Base-by-base conservation (phyloP, 345 rosid species). In the Gossypium arboreum region DNA sequence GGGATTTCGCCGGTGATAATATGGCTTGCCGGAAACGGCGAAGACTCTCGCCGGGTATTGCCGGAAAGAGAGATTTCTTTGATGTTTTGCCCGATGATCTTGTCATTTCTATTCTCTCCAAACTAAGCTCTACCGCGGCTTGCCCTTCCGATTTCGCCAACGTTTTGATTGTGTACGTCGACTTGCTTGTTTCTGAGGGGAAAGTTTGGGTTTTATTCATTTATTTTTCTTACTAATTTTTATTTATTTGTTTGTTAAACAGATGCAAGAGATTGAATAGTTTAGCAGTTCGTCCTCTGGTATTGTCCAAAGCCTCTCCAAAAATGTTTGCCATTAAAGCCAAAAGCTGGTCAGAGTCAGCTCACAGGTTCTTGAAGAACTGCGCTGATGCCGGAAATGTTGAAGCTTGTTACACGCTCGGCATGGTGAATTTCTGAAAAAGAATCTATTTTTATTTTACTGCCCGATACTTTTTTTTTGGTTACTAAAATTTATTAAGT, bases 321-420 rank as follows among this genome's bases (percentile, higher is more conserved):
- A 87, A 84, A 74, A 78, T 83, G 9, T 79, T 95, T 1, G 90
- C 91, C 12, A 74, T 93, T 9, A 87, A 78, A 77, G 94, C 98
- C 17, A 73, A 70, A 6, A 89, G 84, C 25, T 95, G 99, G 99
- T 89, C 93, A 4, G 99, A 95, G 29, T 81, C 91, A 10, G 86
- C 94, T 61, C 98, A 93, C 79, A 89, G 91, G 59, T 91, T 95
- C 73, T 81, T 95, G 41, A 93, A 89, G 75, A 82, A 78, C 4
- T 93, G 98, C 61, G 92, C 93, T 69, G 94, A 86, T 16, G 89
- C 98, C 80, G 99, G 99, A 72, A 91, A 89, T 73, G 88, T 83
- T 27, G 98, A 95, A 79, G 99, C 98, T 71, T 89, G 88, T 76
- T 95, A 95, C 78, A 90, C 92, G 50, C 99, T 95, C 9, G 99